Percentiles rank a stretch among this genome's conserved stretches.
These are phyloP conservation scores for Galeopsis tetrahit DNA, from an alignment of 257 asterid species.

Conservation along the genomic window DNA sequence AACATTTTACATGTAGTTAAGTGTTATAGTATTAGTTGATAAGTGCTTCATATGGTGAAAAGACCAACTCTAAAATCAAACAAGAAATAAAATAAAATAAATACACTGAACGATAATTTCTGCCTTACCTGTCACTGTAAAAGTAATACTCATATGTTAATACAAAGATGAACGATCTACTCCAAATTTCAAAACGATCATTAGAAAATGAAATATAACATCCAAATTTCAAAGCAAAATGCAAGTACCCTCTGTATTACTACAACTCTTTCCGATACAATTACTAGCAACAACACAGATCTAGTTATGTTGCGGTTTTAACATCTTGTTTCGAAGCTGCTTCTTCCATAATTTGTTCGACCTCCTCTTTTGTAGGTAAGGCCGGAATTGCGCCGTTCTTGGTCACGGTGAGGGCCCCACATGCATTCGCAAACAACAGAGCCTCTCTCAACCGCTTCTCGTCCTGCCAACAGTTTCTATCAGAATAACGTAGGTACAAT, in stretches of 20 bases:
- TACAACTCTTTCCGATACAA: conserved; percentile 28
- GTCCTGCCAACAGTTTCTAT: conserved; percentile 51
- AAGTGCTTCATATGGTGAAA: too few relatives aligned
- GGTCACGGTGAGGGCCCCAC: conserved; percentile 94
- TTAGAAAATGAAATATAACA: not conserved
- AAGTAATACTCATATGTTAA: too few relatives aligned
- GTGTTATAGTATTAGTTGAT: too few relatives aligned
- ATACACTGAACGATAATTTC: too few relatives aligned
- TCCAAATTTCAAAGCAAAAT: not conserved
- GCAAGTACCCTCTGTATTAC: not conserved
- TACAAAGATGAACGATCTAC: not conserved
- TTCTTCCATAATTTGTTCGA: conserved; percentile 49
- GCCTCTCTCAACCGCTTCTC: conserved; percentile 69
- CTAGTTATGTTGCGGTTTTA: conserved; percentile 20
- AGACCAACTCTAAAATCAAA: too few relatives aligned
- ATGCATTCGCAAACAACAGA: conserved; percentile 75
- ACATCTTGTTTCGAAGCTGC: conserved; percentile 41
- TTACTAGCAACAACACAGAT: conserved; percentile 16
- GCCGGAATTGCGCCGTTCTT: conserved; percentile 90
- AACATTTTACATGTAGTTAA: too few relatives aligned
- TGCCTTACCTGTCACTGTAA: too few relatives aligned
- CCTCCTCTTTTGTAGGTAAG: conserved; percentile 70
- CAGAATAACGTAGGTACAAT: not conserved
- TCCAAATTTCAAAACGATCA: not conserved
- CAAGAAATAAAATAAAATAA: too few relatives aligned